Percentiles rank a stretch among this genome's conserved stretches.
Conservation (phyloP, 306 rosid species). For the Inga leiocalycina region DNA sequence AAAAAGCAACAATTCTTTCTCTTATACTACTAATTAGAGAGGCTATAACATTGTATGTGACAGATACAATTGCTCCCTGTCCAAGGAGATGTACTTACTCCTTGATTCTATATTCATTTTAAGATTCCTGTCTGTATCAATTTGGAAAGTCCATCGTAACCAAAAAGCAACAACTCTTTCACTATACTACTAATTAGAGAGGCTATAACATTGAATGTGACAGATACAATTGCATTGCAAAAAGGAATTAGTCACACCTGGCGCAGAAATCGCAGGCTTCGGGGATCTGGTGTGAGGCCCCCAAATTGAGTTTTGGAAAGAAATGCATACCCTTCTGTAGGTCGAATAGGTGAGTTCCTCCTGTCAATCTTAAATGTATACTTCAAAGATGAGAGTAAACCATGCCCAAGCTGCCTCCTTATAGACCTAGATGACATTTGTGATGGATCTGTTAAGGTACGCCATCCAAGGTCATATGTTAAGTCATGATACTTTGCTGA, state of each 20-base stretch:
- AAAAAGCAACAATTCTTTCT: neutral
- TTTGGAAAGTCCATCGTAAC: neutral
- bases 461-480: constrained; percentile 91
- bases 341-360: constrained; percentile 84
- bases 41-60: constrained; percentile 14
- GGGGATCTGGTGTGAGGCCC: constrained; percentile 87
- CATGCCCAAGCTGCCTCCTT: constrained; percentile 98
- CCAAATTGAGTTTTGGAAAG: constrained; percentile 87
- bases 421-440: constrained; percentile 88
- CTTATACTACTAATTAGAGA: neutral
- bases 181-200: neutral
- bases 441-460: constrained; percentile 83
- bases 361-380: constrained; percentile 77
- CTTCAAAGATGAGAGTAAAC: constrained; percentile 83
- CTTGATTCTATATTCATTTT: neutral
- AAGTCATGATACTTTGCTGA: constrained; percentile 82
- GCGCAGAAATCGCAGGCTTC: constrained; percentile 81
- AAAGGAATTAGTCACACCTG: constrained; percentile 59
- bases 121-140: neutral
- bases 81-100: neutral
- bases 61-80: neutral
- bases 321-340: constrained; percentile 86
- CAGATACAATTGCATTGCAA: constrained; percentile 21
- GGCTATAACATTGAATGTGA: constrained; percentile 13
- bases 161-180: neutral